Evolutionary conservation across 306 rosid genomes (phyloP), one percentile per base, ranked within the genome.

Genomic region (Spatholobus suberectus): DNA sequence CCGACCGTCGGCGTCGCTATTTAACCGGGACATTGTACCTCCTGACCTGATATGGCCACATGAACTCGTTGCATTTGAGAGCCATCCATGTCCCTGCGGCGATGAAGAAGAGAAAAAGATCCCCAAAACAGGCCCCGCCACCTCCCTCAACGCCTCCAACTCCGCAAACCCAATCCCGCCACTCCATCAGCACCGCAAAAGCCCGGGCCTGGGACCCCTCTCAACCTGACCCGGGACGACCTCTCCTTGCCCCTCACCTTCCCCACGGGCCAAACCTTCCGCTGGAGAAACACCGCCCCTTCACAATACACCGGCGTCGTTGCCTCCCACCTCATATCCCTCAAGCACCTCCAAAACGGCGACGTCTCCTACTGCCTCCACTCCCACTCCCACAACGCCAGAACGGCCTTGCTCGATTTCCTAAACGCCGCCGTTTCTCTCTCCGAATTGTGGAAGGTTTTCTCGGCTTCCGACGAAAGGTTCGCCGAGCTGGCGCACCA

Each of bases 251-350:
- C 92, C 34, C 96, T 92, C 90, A 95, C 97, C 43, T 95, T 95
- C 89, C 99, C 98, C 65, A 95, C 99, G 24, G 99, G 99, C 79
- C 99, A 95, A 88, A 93, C 98, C 82, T 95, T 95, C 93, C 86
- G 97, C 35, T 93, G 99, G 99, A 88, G 81, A 26, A 89, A 85
- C 52, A 96, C 98, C 46, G 97, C 88, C 8, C 89, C 94, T 13
- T 84, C 46, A 0, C 92, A 91, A 67, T 93, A 81, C 96, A 89
- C 98, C 8, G 99, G 98, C 70, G 96, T 87, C 34, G 84, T 96
- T 23, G 93, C 84, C 18, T 70, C 94, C 77, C 96, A 92, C 88
- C 93, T 96, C 1, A 1, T 96, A 8, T 92, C 98, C 58, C 96
- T 96, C 90, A 87, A 79, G 72, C 97, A 92, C 75, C 83, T 88